Percentiles rank a stretch among this genome's conserved stretches.
Evolutionary conservation across 108 stramenopile species (phyloP).

Genomic region (Nitzschia inconspicua): DNA sequence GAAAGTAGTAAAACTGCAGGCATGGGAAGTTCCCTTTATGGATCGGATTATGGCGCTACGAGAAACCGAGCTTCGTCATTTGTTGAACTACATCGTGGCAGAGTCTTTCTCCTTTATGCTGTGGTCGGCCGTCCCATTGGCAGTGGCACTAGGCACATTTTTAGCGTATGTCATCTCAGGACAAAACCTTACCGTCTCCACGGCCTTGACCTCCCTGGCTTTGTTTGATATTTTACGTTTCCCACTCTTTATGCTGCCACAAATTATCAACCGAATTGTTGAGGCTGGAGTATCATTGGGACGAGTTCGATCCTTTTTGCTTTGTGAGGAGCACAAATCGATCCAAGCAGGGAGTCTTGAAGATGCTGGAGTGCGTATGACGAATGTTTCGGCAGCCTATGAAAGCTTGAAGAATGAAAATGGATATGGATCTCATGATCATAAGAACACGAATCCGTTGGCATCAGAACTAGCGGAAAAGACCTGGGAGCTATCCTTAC

Average conservation of each 20-base stretch:
- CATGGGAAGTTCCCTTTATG: slow-evolving; percentile 76
- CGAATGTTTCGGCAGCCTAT: slow-evolving; percentile 33
- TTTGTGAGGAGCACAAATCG: slow-evolving; percentile 56
- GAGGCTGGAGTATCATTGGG: slow-evolving; percentile 87
- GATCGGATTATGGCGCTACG: slow-evolving; percentile 53
- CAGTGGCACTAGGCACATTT: slow-evolving; percentile 91
- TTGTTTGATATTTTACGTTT: slow-evolving; percentile 95
- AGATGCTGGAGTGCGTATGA: slow-evolving; percentile 31
- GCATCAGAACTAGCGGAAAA: slow-evolving; percentile 33
- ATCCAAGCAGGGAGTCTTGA: slow-evolving; percentile 44
- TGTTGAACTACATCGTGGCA: slow-evolving; percentile 57
- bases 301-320: slow-evolving; percentile 76
- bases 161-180: slow-evolving; percentile 71
- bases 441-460: not conserved
- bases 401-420: slow-evolving; percentile 25
- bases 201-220: slow-evolving; percentile 71
- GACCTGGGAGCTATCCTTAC: slow-evolving; percentile 61
- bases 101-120: slow-evolving; percentile 43
- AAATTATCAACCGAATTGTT: slow-evolving; percentile 89
- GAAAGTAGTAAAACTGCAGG: slow-evolving; percentile 90
- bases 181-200: slow-evolving; percentile 75
- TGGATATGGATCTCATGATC: too few species aligned
- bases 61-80: slow-evolving; percentile 55
- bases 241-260: slow-evolving; percentile 93
- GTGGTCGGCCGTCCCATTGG: slow-evolving; percentile 67